Percentiles rank a stretch among this genome's conserved stretches.
Conservation (phyloP, 345 rosid species). For the Streptanthus diversifolius region DNA sequence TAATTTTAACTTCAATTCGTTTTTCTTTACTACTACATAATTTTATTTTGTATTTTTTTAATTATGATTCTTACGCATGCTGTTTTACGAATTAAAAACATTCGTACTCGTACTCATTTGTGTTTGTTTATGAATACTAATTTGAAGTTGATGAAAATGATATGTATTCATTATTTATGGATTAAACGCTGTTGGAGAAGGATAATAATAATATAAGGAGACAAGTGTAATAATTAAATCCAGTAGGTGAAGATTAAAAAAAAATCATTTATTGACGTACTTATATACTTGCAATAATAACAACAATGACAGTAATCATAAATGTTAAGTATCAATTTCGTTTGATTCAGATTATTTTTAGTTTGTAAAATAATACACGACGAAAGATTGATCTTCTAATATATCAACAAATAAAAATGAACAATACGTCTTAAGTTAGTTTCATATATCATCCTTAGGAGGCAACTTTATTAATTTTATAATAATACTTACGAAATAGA, state of each 20-base stretch:
- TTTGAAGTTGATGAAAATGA: not conserved
- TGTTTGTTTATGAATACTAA: constrained; percentile 1
- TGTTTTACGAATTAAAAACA: not conserved
- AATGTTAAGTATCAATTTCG: not conserved
- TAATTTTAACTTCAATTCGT: not conserved
- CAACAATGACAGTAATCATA: not conserved
- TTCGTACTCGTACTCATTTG: constrained; percentile 1
- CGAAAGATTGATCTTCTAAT: not conserved
- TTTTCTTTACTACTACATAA: not conserved
- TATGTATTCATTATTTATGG: not conserved
- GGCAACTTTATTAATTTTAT: not conserved
- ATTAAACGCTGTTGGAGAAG: constrained; percentile 11
- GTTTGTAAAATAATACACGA: not conserved
- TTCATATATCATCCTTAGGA: not conserved
- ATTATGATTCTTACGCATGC: not conserved
- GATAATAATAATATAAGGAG: not conserved
- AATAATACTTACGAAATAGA: not conserved
- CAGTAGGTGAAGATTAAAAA: not conserved
- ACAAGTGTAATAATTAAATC: constrained; percentile 11
- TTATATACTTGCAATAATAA: not conserved
- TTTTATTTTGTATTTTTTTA: not conserved
- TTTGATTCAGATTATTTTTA: not conserved
- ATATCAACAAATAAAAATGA: not conserved
- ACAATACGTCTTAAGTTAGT: not conserved
- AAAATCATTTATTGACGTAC: constrained; percentile 1